Evolutionary conservation across 108 stramenopile genomes (phyloP), one percentile per base, ranked within the genome.

Genomic region (Stephanodiscus triporus): DNA sequence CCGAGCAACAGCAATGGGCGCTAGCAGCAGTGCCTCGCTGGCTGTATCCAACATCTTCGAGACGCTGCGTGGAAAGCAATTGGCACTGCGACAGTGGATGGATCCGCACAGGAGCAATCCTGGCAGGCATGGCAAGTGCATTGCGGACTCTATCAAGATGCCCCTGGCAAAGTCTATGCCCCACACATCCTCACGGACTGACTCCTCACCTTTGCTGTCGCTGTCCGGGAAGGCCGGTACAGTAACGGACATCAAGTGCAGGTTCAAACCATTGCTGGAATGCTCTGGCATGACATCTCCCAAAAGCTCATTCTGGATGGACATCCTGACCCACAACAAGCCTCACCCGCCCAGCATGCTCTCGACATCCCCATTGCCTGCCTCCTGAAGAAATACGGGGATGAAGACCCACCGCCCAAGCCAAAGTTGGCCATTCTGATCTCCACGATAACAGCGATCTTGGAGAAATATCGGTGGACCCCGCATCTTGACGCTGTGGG

Each of bases 141-240:
- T n/a, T n/a, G n/a, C n/a, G n/a, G n/a, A n/a, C n/a, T n/a, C n/a
- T n/a, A n/a, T n/a, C n/a, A n/a, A n/a, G n/a, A n/a, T n/a, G n/a
- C n/a, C n/a, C n/a, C n/a, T n/a, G n/a, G n/a, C n/a, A n/a, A n/a
- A n/a, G n/a, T n/a, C n/a, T n/a, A n/a, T n/a, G n/a, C n/a, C n/a
- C n/a, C n/a, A n/a, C n/a, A n/a, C n/a, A n/a, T 34, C 32, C 32
- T 34, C 40, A 42, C 40, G 1, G 40, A 42, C 40, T 9, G 40
- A 9, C 51, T 53, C 51, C 51, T 53, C 24, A 53, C 24, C 19
- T 53, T 53, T 53, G 51, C 51, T 53, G 51, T 53, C 20, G 51
- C 51, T 19, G 10, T 53, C 6, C 20, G 51, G 51, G 24, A 53
- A 5, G 51, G 51, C n/a, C 7, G 8, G 23, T 53, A 42, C 24